phyloP scores from a whole-genome alignment of 768 basidiomycete genomes.

The Gloeostereum incarnatum region DNA sequence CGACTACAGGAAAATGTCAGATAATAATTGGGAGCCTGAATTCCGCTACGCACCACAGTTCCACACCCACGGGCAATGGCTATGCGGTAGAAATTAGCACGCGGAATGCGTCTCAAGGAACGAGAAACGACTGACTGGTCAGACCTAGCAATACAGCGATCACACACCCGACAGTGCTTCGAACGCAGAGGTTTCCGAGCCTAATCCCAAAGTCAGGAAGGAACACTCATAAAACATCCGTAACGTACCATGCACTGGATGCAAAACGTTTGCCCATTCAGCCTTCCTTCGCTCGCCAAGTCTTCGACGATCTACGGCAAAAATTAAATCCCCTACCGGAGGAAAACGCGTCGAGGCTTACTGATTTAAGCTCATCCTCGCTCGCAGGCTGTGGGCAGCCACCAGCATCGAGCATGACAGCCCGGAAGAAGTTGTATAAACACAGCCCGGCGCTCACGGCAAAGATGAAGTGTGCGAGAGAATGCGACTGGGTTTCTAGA shows the following conservation, averaged over 20 bases:
- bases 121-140: slow-evolving; percentile 67
- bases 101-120: not conserved
- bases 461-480: slow-evolving; percentile 71
- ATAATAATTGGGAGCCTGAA: not conserved
- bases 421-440: slow-evolving; percentile 84
- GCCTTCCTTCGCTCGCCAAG: slow-evolving; percentile 73
- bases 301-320: slow-evolving; percentile 73
- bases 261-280: slow-evolving; percentile 97
- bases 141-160: slow-evolving; percentile 80
- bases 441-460: slow-evolving; percentile 63
- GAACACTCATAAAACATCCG: not conserved
- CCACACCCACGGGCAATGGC: slow-evolving; percentile 99
- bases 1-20: slow-evolving; percentile 43
- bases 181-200: slow-evolving; percentile 87
- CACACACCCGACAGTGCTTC: slow-evolving; percentile 91
- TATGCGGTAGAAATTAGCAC: slow-evolving; percentile 18
- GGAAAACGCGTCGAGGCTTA: slow-evolving; percentile 26
- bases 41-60: slow-evolving; percentile 72
- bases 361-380: slow-evolving; percentile 83
- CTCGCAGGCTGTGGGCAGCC: slow-evolving; percentile 72
- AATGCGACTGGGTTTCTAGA: slow-evolving; percentile 68
- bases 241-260: slow-evolving; percentile 81
- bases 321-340: not conserved
- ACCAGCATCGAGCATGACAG: slow-evolving; percentile 85
- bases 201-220: slow-evolving; percentile 20